These are phyloP conservation scores for Rubia tinctorum DNA, from an alignment of 305 asterid species.

Conservation along the genomic window DNA sequence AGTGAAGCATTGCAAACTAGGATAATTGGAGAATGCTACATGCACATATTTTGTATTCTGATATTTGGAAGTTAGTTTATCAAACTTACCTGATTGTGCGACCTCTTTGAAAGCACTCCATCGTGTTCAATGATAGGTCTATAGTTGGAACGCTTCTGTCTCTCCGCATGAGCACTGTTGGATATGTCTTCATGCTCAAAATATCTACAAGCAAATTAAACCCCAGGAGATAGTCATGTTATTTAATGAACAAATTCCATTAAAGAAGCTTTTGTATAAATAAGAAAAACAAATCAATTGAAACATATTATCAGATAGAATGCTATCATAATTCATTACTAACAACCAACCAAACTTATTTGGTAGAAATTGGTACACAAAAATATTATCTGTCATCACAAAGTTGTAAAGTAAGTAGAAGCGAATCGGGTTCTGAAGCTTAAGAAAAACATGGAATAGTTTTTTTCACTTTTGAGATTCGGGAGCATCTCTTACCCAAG, in stretches of 20 bases:
- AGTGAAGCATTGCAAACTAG: background rate
- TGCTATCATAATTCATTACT: background rate
- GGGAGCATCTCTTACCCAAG: background rate
- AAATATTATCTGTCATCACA: background rate
- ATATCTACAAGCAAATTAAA: slow-evolving; percentile 35
- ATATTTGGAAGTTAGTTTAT: slow-evolving; percentile 3
- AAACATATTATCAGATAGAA: background rate
- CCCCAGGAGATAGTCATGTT: slow-evolving; percentile 18
- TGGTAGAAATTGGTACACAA: background rate
- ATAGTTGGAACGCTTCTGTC: slow-evolving; percentile 59
- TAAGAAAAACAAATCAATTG: no score
- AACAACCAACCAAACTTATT: background rate
- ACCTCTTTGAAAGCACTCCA: slow-evolving; percentile 61
- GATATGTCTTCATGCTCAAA: slow-evolving; percentile 62
- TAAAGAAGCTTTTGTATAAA: background rate
- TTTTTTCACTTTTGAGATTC: no score
- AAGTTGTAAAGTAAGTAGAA: background rate
- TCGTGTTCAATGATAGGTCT: slow-evolving; percentile 81
- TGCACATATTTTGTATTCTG: background rate
- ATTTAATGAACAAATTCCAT: background rate
- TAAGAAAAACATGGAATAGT: background rate
- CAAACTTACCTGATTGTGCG: slow-evolving; percentile 53
- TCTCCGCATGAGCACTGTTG: slow-evolving; percentile 65
- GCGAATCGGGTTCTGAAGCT: background rate
- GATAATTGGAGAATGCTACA: background rate